These are phyloP conservation scores for Pseudozyma pruni DNA, from an alignment of 1,284 basidiomycete species.

Conservation along the genomic window DNA sequence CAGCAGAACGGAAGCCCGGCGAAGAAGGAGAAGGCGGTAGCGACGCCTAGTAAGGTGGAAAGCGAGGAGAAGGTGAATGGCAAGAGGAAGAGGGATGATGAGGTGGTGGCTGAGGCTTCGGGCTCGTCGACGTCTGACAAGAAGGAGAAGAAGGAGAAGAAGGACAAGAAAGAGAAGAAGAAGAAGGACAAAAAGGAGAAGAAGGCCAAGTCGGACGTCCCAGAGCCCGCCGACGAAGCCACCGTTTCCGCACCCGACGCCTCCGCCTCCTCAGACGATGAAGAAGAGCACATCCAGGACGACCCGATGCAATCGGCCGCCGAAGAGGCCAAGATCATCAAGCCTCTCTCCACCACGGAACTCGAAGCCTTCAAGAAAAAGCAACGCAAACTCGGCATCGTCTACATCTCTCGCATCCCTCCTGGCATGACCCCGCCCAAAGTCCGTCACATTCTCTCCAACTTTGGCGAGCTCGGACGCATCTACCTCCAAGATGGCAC, in stretches of 20 bases:
- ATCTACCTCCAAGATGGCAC: constrained; percentile 64
- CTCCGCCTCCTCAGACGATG: constrained; percentile 8
- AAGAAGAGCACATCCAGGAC: constrained; percentile 41
- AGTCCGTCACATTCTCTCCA: constrained; percentile 77
- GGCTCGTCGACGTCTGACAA: constrained; percentile 18
- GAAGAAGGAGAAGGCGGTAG: not conserved
- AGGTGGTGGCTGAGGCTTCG: constrained; percentile 5
- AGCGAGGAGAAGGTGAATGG: constrained; percentile 13
- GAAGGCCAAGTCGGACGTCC: constrained; percentile 62
- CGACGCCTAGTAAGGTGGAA: constrained; percentile 16
- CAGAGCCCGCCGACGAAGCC: not conserved
- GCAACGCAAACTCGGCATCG: constrained; percentile 73
- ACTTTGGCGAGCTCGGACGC: constrained; percentile 64
- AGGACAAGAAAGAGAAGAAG: constrained; percentile 65
- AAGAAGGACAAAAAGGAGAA: constrained; percentile 28
- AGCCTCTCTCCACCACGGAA: constrained; percentile 49
- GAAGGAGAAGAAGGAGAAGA: constrained; percentile 23
- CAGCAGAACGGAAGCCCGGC: constrained; percentile 8
- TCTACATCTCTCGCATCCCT: constrained; percentile 95
- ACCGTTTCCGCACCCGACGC: constrained; percentile 1
- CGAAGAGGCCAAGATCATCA: constrained; percentile 45
- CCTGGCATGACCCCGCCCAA: constrained; percentile 99
- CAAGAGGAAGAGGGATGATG: constrained; percentile 31
- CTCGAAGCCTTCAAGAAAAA: constrained; percentile 61
- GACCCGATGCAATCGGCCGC: constrained; percentile 36